Evolutionary conservation across 768 basidiomycete genomes (phyloP).

Genomic region (Pholiota microspora): DNA sequence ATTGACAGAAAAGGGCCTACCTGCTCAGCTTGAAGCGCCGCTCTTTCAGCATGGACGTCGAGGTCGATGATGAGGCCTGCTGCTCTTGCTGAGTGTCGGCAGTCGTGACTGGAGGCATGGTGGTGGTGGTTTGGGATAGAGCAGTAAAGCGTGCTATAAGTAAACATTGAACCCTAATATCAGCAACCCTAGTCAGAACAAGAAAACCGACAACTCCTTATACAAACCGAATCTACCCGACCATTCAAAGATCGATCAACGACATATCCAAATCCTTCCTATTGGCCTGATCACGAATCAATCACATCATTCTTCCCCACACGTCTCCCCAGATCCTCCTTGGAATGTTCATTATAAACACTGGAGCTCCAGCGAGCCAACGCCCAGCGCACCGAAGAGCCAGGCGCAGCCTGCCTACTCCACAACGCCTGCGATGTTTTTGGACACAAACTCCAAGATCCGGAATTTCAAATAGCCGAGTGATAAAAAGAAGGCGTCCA

Average conservation of each 20-base stretch:
- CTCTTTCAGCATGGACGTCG: slow-evolving; percentile 65
- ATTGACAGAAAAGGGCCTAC: slow-evolving; percentile 35
- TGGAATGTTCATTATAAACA: no score
- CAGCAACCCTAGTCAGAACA: slow-evolving; percentile 21
- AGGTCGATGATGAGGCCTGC: slow-evolving; percentile 26
- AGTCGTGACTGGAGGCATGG: slow-evolving; percentile 48
- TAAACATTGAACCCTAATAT: slow-evolving; percentile 19
- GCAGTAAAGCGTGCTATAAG: slow-evolving; percentile 22
- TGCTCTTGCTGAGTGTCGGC: slow-evolving; percentile 42
- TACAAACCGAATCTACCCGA: slow-evolving; percentile 38
- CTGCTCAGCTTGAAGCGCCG: slow-evolving; percentile 87
- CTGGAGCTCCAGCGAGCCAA: no score
- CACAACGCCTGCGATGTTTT: not conserved
- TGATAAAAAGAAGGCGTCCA: not conserved
- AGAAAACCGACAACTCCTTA: slow-evolving; percentile 12
- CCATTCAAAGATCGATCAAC: slow-evolving; percentile 1
- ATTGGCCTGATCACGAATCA: no score
- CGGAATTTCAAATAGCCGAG: not conserved
- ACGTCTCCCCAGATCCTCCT: no score
- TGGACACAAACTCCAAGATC: not conserved
- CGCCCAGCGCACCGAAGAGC: no score
- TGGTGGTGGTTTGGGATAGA: slow-evolving; percentile 32
- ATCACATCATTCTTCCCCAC: no score
- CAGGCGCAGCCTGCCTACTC: no score
- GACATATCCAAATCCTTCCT: not conserved